Evolutionary conservation across 805 yeast genomes (phyloP).

Genomic region (Candida argentea): DNA sequence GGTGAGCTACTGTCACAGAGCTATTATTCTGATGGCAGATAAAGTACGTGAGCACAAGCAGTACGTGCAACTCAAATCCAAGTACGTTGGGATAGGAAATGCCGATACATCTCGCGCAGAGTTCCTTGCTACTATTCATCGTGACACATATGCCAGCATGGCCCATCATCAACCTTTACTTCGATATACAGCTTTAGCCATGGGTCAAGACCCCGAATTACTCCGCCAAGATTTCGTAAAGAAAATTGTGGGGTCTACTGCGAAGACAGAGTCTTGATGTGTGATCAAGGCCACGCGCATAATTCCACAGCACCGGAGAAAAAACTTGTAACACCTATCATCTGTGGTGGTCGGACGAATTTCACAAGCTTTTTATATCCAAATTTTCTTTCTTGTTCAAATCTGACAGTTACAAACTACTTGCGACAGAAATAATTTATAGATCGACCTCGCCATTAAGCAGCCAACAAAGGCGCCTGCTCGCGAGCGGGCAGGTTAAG

Average conservation of each 20-base stretch:
- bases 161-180: conserved; percentile 49
- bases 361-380: too few species aligned
- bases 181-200: conserved; percentile 43
- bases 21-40: conserved; percentile 65
- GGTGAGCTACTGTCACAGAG: too few species aligned
- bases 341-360: background rate
- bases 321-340: too few species aligned
- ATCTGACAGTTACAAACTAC: too few species aligned
- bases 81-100: conserved; percentile 69
- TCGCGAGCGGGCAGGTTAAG: conserved; percentile 8
- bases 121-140: conserved; percentile 55
- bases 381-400: too few species aligned
- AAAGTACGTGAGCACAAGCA: conserved; percentile 50
- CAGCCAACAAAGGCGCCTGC: conserved; percentile 28
- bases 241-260: conserved; percentile 19
- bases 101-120: conserved; percentile 60
- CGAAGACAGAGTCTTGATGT: background rate
- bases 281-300: too few species aligned
- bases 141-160: conserved; percentile 57
- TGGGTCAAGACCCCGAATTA: conserved; percentile 29
- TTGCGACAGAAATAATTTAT: too few species aligned
- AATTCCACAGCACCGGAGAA: too few species aligned
- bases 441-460: too few species aligned
- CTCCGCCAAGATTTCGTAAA: conserved; percentile 22
- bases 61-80: conserved; percentile 44